These are phyloP conservation scores for Phoma sp. DNA, from an alignment of 2,329 filamentous ascomycete genomes.

Conservation along the genomic window DNA sequence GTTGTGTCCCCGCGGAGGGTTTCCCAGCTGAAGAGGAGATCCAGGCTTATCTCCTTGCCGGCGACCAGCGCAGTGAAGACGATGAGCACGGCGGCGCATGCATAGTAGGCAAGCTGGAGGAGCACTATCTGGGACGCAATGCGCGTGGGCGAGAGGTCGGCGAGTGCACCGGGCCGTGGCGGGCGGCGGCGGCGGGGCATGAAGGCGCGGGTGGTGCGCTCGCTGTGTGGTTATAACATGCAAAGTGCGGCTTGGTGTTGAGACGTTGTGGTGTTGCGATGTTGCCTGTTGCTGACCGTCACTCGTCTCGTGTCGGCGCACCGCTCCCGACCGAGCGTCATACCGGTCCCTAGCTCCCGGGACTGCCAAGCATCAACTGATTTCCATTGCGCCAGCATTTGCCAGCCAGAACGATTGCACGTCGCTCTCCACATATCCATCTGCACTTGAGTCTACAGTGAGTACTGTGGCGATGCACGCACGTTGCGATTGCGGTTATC, in stretches of 20 bases:
- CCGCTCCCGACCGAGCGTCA: slow-evolving; percentile 27
- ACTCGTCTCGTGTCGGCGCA: slow-evolving; percentile 2
- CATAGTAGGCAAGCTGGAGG: slow-evolving; percentile 71
- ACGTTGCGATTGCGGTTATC: not conserved
- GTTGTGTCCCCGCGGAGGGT: slow-evolving; percentile 71
- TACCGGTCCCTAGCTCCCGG: slow-evolving; percentile 9
- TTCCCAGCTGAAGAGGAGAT: slow-evolving; percentile 68
- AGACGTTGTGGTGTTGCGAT: slow-evolving; percentile 6
- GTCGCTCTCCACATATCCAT: not conserved
- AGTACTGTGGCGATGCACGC: not conserved
- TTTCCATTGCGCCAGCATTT: slow-evolving; percentile 1
- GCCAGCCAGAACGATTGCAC: not conserved
- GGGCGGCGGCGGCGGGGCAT: slow-evolving; percentile 66
- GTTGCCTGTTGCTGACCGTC: slow-evolving; percentile 21
- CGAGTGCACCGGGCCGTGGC: slow-evolving; percentile 69
- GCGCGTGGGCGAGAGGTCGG: slow-evolving; percentile 70
- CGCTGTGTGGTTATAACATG: slow-evolving; percentile 25
- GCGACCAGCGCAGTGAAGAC: slow-evolving; percentile 72
- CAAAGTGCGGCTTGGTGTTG: slow-evolving; percentile 1
- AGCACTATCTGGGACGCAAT: slow-evolving; percentile 71
- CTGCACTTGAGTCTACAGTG: not conserved
- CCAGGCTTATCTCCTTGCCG: slow-evolving; percentile 64
- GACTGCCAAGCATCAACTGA: slow-evolving; percentile 30
- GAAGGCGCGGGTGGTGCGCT: slow-evolving; percentile 29
- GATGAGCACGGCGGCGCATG: slow-evolving; percentile 65